Base-by-base conservation (phyloP, 306 rosid genomes). In the Sesbania bispinosa region DNA sequence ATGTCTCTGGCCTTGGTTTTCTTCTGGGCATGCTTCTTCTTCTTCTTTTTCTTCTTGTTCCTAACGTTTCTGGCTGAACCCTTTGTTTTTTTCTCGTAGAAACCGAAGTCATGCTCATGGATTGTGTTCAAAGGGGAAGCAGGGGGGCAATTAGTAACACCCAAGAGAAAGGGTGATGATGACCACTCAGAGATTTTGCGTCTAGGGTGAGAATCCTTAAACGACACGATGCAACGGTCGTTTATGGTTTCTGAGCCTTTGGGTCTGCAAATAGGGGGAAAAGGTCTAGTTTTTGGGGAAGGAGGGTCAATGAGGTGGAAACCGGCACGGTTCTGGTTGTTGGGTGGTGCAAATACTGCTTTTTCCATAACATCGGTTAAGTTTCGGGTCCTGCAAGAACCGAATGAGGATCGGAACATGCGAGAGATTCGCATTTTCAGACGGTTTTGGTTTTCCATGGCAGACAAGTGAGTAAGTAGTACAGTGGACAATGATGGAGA, bases 381-480 rank as follows among this genome's bases (percentile, higher is more conserved):
- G 83, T 87, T 82, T 16, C 88, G 80, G 74, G 96, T 72, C 5
- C 95, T 73, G 67, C 99, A 95, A 5, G 96, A 87, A 21, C 86
- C 90, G 67, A 91, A 84, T 7, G 99, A 88, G 77, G 95, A 75
- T 0, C 90, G 92, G 74, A 91, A 86, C 83, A 95, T 88, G 84
- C 94, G 90, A 63, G 96, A 85, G 81, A 95, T 84, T 69, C 88
- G 82, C 53, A 75, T 55, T 80, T 86, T 91, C 66, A 91, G 86
- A 19, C 88, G 71, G 78, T 73, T 87, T 11, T 90, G 79, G 78
- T 73, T 86, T 29, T 95, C 92, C 99, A 95, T 94, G 23, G n/a
- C 1, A 21, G 18, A n/a, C n/a, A n/a, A 64, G 57, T 21, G 23
- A 61, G 57, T 20, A 29, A n/a, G n/a, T n/a, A n/a, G n/a, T n/a